Evolutionary conservation across 2,329 filamentous ascomycete species (phyloP), one percentile per base, ranked within the genome.

Genomic region (Colletotrichum simmondsii): DNA sequence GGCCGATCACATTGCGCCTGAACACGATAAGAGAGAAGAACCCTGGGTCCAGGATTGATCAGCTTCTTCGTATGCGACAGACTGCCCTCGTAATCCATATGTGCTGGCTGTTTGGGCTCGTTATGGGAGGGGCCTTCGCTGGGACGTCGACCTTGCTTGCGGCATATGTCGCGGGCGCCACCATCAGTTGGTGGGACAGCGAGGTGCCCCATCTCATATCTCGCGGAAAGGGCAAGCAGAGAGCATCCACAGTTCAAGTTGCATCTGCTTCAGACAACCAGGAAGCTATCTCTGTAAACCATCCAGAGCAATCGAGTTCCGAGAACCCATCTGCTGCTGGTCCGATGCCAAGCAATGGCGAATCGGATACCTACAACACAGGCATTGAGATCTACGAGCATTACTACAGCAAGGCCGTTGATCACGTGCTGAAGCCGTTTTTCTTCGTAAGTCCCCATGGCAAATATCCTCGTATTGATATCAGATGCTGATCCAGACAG

Each of bases 101-200:
- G 0, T 49, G 78, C 1, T 76, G 90, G 0, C 79, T 93, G 0
- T 62, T 91, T 0, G 85, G 78, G 0, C 76, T 88, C 4, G 82
- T 92, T 0, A 78, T 86, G 0, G 87, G 80, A 0, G 85, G 90
- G 0, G 87, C 83, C 14, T 93, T 90, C 79, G 88, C 90, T 1
- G 91, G 90, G 0, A 91, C 91, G 0, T 92, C 91, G 0, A 88
- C 87, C 57, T 80, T 93, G 0, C 88, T 93, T 68, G 89, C 90
- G 5, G 89, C 91, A 0, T 93, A 92, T 80, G 83, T 92, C 19
- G 87, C 91, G 1, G 91, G 91, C 1, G 86, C 89, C 0, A 79
- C 82, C 4, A 85, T 90, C 14, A 89, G 87, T 64, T 93, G 90
- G 90, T 91, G 89, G 89, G 87, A 89, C 59, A 78, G 78, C 2